These are phyloP conservation scores for Collybia mongolica DNA, from an alignment of 768 basidiomycete genomes.

Conservation along the genomic window DNA sequence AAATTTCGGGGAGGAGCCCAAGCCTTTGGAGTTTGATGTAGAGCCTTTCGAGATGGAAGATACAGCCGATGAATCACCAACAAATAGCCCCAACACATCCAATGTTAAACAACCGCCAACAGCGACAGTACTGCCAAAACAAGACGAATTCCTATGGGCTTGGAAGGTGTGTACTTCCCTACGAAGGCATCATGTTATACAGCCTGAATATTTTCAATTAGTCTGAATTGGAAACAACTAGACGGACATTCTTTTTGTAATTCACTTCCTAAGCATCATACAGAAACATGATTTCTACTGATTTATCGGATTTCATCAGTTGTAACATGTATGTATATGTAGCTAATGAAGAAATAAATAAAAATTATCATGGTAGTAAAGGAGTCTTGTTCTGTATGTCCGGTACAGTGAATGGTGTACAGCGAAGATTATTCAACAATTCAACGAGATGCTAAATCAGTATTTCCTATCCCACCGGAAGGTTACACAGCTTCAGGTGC, in stretches of 20 bases:
- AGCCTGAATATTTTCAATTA: conserved; percentile 24
- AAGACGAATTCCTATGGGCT: conserved; percentile 82
- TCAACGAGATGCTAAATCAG: too few species aligned
- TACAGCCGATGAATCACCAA: conserved; percentile 22
- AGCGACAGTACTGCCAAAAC: conserved; percentile 54
- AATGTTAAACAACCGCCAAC: conserved; percentile 17
- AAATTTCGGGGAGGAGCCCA: conserved; percentile 61
- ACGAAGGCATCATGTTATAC: background rate
- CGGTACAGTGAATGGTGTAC: too few species aligned
- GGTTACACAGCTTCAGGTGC: too few species aligned
- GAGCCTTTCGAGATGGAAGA: conserved; percentile 34
- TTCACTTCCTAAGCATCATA: too few species aligned
- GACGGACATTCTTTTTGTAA: conserved; percentile 89
- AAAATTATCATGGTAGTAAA: too few species aligned
- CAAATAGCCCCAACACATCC: conserved; percentile 16
- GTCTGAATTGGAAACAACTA: conserved; percentile 92
- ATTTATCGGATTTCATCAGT: too few species aligned
- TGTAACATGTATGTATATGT: too few species aligned
- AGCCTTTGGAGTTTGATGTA: conserved; percentile 53
- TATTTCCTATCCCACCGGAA: too few species aligned
- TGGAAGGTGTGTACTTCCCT: conserved; percentile 70
- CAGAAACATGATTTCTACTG: too few species aligned
- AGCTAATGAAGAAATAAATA: too few species aligned
- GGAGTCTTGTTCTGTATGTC: too few species aligned
- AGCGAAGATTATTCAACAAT: too few species aligned